These are phyloP conservation scores for Cicer pinnatifidum DNA, from an alignment of 306 rosid species.

Conservation along the genomic window DNA sequence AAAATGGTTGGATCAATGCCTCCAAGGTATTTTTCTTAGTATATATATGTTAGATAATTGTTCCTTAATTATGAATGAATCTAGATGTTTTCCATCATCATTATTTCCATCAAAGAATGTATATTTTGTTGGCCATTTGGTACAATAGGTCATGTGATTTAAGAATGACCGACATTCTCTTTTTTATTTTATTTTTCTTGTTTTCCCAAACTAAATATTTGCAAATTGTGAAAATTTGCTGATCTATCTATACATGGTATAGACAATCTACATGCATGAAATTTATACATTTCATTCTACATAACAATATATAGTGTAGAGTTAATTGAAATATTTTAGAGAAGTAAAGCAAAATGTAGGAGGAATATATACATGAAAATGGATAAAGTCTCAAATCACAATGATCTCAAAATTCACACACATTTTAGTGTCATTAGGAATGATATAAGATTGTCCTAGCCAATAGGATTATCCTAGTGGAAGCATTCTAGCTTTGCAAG, in stretches of 20 bases:
- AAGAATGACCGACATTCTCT: slow-evolving; percentile 30
- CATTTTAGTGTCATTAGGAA: slow-evolving; percentile 9
- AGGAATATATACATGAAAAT: background rate
- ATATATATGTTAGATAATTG: background rate
- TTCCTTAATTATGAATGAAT: slow-evolving; percentile 30
- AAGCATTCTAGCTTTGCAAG: background rate
- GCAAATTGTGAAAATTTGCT: slow-evolving; percentile 23
- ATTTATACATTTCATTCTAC: slow-evolving; percentile 11
- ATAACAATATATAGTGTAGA: background rate
- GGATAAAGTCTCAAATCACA: background rate
- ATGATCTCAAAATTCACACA: background rate
- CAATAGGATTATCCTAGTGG: background rate
- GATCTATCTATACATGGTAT: slow-evolving; percentile 4
- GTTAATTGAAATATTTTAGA: background rate
- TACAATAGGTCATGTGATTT: slow-evolving; percentile 33
- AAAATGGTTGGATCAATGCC: slow-evolving; percentile 92
- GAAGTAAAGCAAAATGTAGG: background rate
- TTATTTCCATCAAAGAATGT: slow-evolving; percentile 7
- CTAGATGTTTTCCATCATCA: background rate
- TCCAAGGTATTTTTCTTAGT: slow-evolving; percentile 62
- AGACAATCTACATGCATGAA: slow-evolving; percentile 25
- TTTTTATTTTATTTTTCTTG: background rate
- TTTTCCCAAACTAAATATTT: slow-evolving; percentile 7
- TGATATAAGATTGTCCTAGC: background rate
- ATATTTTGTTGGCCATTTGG: slow-evolving; percentile 28